Evolutionary conservation across 306 rosid species (phyloP), one percentile per base, ranked within the genome.

Genomic region (Lathyrus sativus): DNA sequence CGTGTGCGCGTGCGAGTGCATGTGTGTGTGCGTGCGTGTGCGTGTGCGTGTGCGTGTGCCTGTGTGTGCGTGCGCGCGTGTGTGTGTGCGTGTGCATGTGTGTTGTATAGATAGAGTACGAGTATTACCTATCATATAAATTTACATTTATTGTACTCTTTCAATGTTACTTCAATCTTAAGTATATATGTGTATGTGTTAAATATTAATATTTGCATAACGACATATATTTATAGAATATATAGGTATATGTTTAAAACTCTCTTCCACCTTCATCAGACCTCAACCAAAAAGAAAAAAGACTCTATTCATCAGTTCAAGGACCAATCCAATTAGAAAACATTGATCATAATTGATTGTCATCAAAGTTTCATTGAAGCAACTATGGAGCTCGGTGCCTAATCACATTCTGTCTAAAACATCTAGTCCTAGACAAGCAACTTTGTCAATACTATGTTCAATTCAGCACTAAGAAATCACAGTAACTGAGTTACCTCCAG

Each of bases 401-500:
- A 67, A 76, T 62, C 68, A 69, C 44, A 62, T 57, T 68, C 49
- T 22, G 54, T 62, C 46, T 50, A 64, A 54, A 58, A 64, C 64
- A 33, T 58, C 74, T 19, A 70, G 48, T 43, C 66, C 38, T 74
- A 74, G 50, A 76, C 39, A 62, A 42, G 35, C 29, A 76, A 68
- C 62, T 56, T 49, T 15, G 19, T 5, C 11, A 46, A 56, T 49
- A 68, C 18, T 13, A 45, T 56, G 71, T 67, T 62, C 72, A 63
- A 67, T 28, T 72, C 60, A 73, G 42, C 46, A 49, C 58, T 14
- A 66, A 67, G 12, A 68, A 44, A 42, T 35, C 78, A 44, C 17
- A 39, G 56, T 19, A 74, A 84, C 58, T 42, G 62, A 78, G 62
- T 78, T 81, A 95, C 99, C 99, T 85, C 99, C 99, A 51, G 99